phyloP scores from a whole-genome alignment of 2,329 filamentous ascomycete species.

The Fusarium sp. region DNA sequence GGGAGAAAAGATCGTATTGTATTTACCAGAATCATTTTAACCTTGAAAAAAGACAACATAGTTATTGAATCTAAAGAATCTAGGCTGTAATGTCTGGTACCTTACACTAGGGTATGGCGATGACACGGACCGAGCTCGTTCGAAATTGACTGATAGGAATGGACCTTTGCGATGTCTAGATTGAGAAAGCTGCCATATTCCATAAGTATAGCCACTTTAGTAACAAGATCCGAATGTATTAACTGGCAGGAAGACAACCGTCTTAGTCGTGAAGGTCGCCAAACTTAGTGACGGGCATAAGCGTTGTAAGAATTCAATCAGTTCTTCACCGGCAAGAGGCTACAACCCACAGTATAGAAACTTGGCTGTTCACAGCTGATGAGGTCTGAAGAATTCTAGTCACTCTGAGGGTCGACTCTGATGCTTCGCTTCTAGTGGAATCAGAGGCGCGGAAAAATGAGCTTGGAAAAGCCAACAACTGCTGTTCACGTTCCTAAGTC shows the following conservation, averaged over 20 bases:
- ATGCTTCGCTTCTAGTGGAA: neutral
- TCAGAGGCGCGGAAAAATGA: neutral
- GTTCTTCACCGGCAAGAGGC: neutral
- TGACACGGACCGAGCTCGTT: neutral
- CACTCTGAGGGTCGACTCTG: neutral
- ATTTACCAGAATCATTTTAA: too few species aligned
- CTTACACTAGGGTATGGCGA: neutral
- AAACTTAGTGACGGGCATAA: too few species aligned
- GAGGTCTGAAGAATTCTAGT: neutral
- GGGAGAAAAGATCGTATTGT: too few species aligned
- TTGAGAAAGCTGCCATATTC: too few species aligned
- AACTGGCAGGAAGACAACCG: too few species aligned
- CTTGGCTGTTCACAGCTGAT: accelerated
- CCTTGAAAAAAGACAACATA: too few species aligned
- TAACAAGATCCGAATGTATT: accelerated
- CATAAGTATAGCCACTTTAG: too few species aligned
- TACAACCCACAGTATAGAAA: neutral
- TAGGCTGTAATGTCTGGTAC: too few species aligned
- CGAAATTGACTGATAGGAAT: neutral
- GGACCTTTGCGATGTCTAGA: accelerated
- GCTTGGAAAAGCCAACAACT: neutral
- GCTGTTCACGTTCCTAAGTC: accelerated
- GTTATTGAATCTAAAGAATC: too few species aligned
- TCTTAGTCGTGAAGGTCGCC: too few species aligned
- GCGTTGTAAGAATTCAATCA: too few species aligned